These are phyloP conservation scores for Yamadazyma kanchanaburiensis DNA, from an alignment of 1,139 yeast genomes.

Conservation along the genomic window DNA sequence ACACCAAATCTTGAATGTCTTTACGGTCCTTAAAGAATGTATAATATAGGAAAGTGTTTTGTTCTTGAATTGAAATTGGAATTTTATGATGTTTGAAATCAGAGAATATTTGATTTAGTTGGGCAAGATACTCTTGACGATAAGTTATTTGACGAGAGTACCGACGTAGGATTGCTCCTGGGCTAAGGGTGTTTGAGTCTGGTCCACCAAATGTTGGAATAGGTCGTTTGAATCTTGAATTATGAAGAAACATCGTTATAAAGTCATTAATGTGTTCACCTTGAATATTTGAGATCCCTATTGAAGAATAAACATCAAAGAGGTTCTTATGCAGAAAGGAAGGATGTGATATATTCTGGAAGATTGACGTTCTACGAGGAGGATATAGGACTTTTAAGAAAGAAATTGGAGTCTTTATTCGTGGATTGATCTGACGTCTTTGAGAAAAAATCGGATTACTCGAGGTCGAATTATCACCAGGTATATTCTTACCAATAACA, in stretches of 20 bases:
- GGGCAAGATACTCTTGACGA: slow-evolving; percentile 15
- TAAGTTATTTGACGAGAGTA: slow-evolving; percentile 16
- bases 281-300: slow-evolving; percentile 6
- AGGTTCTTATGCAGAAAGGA: slow-evolving; percentile 1
- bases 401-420: slow-evolving; percentile 7
- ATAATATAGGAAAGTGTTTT: slow-evolving; percentile 24
- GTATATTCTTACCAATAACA: no score
- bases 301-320: slow-evolving; percentile 5
- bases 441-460: no score
- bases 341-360: no score
- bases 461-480: no score
- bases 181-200: not conserved
- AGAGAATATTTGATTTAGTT: slow-evolving; percentile 20
- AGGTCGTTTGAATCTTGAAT: slow-evolving; percentile 10
- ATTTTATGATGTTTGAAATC: slow-evolving; percentile 24
- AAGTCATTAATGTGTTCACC: slow-evolving; percentile 38
- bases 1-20: slow-evolving; percentile 13
- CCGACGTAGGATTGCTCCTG: slow-evolving; percentile 9
- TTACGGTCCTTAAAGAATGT: slow-evolving; percentile 29
- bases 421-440: no score
- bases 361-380: no score
- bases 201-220: slow-evolving; percentile 5
- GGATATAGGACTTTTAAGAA: slow-evolving; percentile 7
- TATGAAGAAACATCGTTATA: slow-evolving; percentile 21
- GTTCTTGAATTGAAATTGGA: slow-evolving; percentile 30